These are phyloP conservation scores for Diaporthe sp. DNA, from an alignment of 2,329 filamentous ascomycete genomes.

Conservation along the genomic window DNA sequence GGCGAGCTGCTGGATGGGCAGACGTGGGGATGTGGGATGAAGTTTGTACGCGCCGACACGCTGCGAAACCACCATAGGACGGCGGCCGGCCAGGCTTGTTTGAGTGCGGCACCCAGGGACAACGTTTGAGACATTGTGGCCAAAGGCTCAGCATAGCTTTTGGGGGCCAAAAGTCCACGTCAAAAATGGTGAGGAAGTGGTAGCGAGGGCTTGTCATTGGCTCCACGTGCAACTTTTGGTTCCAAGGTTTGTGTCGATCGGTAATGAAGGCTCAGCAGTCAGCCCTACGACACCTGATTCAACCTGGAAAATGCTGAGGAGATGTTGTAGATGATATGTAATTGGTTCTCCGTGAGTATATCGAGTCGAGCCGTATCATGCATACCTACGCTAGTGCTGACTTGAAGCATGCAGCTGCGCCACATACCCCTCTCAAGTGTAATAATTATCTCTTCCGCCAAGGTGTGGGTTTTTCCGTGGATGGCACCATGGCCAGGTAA, in stretches of 20 bases:
- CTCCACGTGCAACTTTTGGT: background rate
- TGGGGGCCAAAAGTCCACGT: background rate
- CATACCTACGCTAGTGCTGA: conserved; percentile 1
- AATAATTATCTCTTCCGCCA: too few relatives aligned
- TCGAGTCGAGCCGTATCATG: background rate
- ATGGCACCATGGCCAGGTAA: too few relatives aligned
- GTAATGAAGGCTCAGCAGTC: background rate
- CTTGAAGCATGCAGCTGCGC: background rate
- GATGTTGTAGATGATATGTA: background rate
- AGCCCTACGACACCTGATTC: too few relatives aligned
- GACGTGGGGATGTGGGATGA: background rate
- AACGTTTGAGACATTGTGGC: background rate
- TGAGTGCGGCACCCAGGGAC: background rate
- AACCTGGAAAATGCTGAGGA: background rate
- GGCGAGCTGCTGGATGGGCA: background rate
- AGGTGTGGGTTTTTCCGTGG: too few relatives aligned
- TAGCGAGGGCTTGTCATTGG: background rate
- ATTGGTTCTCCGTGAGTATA: background rate
- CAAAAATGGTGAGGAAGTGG: background rate
- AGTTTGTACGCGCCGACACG: conserved; percentile 1
- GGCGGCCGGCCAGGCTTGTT: background rate
- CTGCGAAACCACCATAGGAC: conserved; percentile 8
- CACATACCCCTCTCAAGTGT: background rate
- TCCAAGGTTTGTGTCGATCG: fast-evolving
- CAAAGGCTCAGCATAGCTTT: background rate